Evolutionary conservation across 2,329 filamentous ascomycete species (phyloP), one percentile per base, ranked within the genome.

Genomic region (Colletotrichum lentis): DNA sequence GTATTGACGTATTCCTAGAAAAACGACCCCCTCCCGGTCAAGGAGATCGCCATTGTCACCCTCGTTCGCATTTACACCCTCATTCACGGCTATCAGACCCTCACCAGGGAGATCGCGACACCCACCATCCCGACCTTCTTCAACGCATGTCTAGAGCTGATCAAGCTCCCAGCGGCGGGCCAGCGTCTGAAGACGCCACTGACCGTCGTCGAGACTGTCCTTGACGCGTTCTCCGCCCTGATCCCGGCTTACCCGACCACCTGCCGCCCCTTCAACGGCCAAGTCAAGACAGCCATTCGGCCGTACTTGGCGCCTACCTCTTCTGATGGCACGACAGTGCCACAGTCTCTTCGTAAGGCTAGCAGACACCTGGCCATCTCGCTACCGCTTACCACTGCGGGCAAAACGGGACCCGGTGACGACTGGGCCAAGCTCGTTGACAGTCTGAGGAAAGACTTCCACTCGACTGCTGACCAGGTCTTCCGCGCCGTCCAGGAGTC

Each of bases 61-160:
- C 81, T 97, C 69, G 91, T 92, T 22, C 90, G 91, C 74, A 94
- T 97, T 72, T 97, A 96, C 80, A 85, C 89, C 72, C 86, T 96
- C 43, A 91, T 94, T 47, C 92, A 94, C 75, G 88, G 90, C 44
- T 94, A 94, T 75, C 92, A 91, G 68, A 96, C 93, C 10, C 83
- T 97, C 61, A 84, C 95, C 52, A 87, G 95, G 73, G 94, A 97
- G 76, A 92, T 97, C 69, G 94, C 92, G 1, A 97, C 94, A 0
- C 93, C 93, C 3, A 92, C 88, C 3, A 81, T 97, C 22, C 88
- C 92, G 1, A 81, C 86, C 1, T 97, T 95, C 74, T 85, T 94
- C 53, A 89, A 87, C 0, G 84, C 90, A 3, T 93, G 91, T 73
- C 78, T 97, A 52, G 88, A 90, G 73, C 83, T 95, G 52, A 80